Conservation (phyloP, 192 early-diverging fungal species). For the Coemansia sp. region DNA sequence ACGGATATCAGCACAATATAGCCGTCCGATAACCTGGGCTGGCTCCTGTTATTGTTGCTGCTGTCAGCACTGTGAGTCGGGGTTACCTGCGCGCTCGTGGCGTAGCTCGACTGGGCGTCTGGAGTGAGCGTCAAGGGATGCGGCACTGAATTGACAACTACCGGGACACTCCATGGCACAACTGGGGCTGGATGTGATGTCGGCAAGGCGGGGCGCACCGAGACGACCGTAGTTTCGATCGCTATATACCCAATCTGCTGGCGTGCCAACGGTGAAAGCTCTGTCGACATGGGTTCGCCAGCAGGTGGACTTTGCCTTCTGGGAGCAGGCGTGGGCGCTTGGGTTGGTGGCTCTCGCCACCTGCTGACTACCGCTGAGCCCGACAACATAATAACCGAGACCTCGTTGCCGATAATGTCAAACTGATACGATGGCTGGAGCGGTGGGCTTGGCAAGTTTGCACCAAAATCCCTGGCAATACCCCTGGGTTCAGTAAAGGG, state of each 20-base stretch:
- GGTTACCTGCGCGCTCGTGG: too few relatives aligned
- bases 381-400: constrained; percentile 8
- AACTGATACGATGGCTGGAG: constrained; percentile 11
- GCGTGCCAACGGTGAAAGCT: neutral
- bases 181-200: neutral
- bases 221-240: neutral
- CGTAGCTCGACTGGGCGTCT: neutral
- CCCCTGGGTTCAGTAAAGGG: too few relatives aligned
- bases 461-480: neutral
- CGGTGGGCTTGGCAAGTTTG: neutral
- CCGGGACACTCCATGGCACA: neutral
- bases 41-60: neutral
- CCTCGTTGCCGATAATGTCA: constrained; percentile 20
- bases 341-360: neutral
- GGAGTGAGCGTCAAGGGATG: neutral
- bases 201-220: neutral
- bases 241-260: neutral
- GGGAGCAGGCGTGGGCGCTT: neutral
- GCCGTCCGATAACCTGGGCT: constrained; percentile 29
- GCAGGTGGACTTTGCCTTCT: neutral
- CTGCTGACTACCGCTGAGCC: neutral
- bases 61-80: constrained; percentile 1
- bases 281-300: neutral
- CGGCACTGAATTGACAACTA: neutral
- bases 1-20: constrained; percentile 45